Percentiles rank a stretch among this genome's conserved stretches.
Evolutionary conservation across 176 grass and related monocot genomes (phyloP).

Genomic region (Zea luxurians): DNA sequence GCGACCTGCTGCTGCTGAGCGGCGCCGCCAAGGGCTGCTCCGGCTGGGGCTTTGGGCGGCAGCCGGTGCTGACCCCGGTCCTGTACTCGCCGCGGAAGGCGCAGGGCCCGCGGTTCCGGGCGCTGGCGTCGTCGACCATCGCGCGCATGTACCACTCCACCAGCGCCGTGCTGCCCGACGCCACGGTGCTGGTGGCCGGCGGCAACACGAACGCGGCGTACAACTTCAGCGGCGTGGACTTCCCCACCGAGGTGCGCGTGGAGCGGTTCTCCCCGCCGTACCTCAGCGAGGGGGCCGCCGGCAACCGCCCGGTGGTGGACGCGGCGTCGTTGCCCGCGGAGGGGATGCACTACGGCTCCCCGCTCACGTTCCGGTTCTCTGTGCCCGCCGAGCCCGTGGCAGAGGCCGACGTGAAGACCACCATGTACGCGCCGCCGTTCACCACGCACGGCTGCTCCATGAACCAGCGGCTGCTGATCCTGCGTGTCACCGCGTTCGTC

Average conservation of each 20-base stretch:
- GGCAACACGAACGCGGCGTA: constrained; percentile 81
- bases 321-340: constrained; percentile 2
- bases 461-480: constrained; percentile 81
- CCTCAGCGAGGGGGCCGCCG: constrained; percentile 27
- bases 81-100: constrained; percentile 52
- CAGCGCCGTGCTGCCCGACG: constrained; percentile 85
- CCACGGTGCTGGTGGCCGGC: constrained; percentile 73
- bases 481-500: constrained; percentile 39
- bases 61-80: constrained; percentile 55
- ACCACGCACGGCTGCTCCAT: constrained; percentile 83
- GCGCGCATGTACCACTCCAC: constrained; percentile 83
- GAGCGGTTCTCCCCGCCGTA: constrained; percentile 79
- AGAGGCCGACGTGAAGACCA: constrained; percentile 51
- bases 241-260: constrained; percentile 78
- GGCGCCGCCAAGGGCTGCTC: constrained; percentile 67
- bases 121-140: constrained; percentile 46
- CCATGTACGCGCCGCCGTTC: constrained; percentile 83
- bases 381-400: constrained; percentile 6
- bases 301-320: constrained; percentile 47
- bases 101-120: constrained; percentile 45
- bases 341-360: constrained; percentile 56
- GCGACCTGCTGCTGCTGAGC: constrained; percentile 71
- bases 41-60: constrained; percentile 67
- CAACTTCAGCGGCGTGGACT: constrained; percentile 66
- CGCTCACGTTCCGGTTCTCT: constrained; percentile 53